Percentiles rank a stretch among this genome's conserved stretches.
These are phyloP conservation scores for Sicyos baderoa DNA, from an alignment of 306 rosid genomes.

Conservation along the genomic window DNA sequence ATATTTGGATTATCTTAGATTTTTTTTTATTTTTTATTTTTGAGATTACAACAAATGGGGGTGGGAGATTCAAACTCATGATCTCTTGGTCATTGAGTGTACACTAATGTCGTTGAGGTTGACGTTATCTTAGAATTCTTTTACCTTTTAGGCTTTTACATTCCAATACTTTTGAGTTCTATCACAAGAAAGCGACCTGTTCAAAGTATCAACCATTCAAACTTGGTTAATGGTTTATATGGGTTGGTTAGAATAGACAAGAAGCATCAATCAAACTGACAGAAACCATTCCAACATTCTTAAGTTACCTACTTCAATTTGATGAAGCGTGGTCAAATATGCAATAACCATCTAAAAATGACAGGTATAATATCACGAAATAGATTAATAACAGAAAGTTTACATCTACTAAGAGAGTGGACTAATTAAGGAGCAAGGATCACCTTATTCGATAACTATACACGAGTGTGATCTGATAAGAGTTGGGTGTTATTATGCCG, in stretches of 20 bases:
- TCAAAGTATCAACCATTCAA: background rate
- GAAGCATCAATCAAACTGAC: background rate
- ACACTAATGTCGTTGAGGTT: too few species aligned
- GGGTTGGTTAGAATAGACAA: background rate
- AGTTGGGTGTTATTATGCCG: background rate
- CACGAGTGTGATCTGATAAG: background rate
- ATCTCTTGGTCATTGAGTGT: too few species aligned
- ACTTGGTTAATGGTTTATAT: background rate
- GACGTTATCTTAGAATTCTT: too few species aligned
- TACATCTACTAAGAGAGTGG: background rate
- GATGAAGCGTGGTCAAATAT: background rate
- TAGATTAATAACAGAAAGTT: background rate
- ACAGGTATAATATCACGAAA: background rate
- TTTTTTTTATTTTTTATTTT: too few species aligned
- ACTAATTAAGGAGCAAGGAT: constrained; percentile 4
- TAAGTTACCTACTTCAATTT: constrained; percentile 2
- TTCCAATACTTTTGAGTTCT: too few species aligned
- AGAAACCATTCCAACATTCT: background rate
- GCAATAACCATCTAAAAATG: background rate
- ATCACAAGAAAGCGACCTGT: background rate
- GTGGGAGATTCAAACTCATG: too few species aligned
- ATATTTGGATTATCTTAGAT: too few species aligned
- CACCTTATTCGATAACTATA: background rate
- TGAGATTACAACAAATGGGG: too few species aligned
- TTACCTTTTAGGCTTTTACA: too few species aligned